These are phyloP conservation scores for Graphilbum fragrans DNA, from an alignment of 2,329 filamentous ascomycete species.

Conservation along the genomic window DNA sequence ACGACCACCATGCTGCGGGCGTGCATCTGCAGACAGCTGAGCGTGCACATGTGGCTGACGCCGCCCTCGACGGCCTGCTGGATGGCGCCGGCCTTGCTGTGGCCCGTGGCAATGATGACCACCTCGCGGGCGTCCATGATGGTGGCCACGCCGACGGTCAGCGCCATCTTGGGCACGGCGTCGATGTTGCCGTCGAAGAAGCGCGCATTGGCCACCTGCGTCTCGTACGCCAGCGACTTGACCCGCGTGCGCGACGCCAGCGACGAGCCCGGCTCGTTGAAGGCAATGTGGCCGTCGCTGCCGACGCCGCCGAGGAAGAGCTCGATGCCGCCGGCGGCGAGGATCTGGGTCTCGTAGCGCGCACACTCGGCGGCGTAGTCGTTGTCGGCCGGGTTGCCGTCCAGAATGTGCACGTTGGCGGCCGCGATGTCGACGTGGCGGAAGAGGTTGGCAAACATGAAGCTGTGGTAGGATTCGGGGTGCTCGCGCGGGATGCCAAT, in stretches of 20 bases:
- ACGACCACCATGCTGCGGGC: constrained; percentile 61
- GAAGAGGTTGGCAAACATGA: constrained; percentile 76
- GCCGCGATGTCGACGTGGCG: constrained; percentile 59
- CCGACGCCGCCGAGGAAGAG: constrained; percentile 67
- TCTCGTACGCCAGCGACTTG: constrained; percentile 67
- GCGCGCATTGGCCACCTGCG: constrained; percentile 62
- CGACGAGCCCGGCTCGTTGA: constrained; percentile 68
- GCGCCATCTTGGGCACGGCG: constrained; percentile 55
- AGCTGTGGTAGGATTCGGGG: constrained; percentile 65
- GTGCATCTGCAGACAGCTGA: constrained; percentile 61
- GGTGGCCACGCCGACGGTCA: constrained; percentile 45
- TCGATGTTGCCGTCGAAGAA: constrained; percentile 56
- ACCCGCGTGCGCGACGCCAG: constrained; percentile 57
- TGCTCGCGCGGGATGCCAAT: constrained; percentile 60
- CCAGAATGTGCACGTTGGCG: constrained; percentile 58
- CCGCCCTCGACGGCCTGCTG: constrained; percentile 62
- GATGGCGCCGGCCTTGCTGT: constrained; percentile 58
- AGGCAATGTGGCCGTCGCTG: constrained; percentile 66
- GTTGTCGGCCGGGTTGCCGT: constrained; percentile 58
- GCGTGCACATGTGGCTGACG: constrained; percentile 70
- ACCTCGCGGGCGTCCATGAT: constrained; percentile 60
- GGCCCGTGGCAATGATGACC: constrained; percentile 59
- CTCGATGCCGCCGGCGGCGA: constrained; percentile 57
- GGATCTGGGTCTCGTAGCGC: constrained; percentile 59
- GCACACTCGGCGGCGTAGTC: constrained; percentile 58